Evolutionary conservation across 2,329 filamentous ascomycete genomes (phyloP), one percentile per base, ranked within the genome.

Genomic region (Fusarium sp.): DNA sequence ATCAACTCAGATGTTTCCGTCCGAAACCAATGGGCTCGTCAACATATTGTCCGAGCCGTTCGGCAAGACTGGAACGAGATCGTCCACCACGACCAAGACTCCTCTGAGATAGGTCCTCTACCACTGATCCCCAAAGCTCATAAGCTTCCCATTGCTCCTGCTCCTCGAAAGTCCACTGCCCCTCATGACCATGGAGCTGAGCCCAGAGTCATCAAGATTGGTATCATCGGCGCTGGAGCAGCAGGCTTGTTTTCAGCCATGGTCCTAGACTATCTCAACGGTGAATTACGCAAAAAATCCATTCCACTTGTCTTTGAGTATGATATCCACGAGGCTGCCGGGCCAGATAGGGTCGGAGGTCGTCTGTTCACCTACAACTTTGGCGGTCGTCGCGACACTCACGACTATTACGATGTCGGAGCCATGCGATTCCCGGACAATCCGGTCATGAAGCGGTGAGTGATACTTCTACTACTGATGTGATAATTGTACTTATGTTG

Each of bases 341-440:
- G 51, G 0, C 24, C 22, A 6, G 17, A 64, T 0, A 33, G 66
- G 4, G 38, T 68, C 4, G 68, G 68, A 3, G 63, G 68, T 0
- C 66, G 66, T 3, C 20, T 70, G 2, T 70, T 59, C 20, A 70
- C 68, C 13, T 58, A 70, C 17, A 22, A 68, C 17, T 71, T 70
- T n/a, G 40, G 50, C 5, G 33, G 59, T 0, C 34, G 22, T 18
- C 26, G 24, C 2, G 45, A 59, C 3, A 28, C 38, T 8, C 68
- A 70, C 5, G 68, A 71, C 33, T 69, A 67, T 2, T 67, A 63
- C 18, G 58, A 67, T 2, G 49, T 69, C 5, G 68, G 67, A 1
- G 63, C 68, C 2, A 55, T 70, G 67, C 24, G 63, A 26, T 67
- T 67, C 3, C 66, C 66, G 1, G 38, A 68, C 5, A 69, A 68